Conservation (phyloP, 2,329 filamentous ascomycete genomes). For the Septoria linicola region DNA sequence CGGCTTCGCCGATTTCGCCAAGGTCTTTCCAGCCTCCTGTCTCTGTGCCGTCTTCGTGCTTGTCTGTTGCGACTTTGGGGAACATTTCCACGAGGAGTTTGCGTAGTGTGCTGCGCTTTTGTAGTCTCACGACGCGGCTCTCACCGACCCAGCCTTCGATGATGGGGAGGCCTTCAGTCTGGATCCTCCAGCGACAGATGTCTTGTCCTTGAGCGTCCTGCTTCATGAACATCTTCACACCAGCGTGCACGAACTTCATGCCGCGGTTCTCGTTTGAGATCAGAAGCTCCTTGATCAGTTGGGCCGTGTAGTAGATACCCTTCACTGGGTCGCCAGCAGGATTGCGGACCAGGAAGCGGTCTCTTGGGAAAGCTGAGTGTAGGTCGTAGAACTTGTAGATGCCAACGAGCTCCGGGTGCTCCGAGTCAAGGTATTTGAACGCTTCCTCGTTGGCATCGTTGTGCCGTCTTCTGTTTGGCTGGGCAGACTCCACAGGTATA, state of each 20-base stretch:
- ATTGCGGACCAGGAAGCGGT: slow-evolving; percentile 96
- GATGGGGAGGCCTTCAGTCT: slow-evolving; percentile 89
- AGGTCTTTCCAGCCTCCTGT: slow-evolving; percentile 70
- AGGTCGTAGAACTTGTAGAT: slow-evolving; percentile 86
- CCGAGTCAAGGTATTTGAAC: slow-evolving; percentile 80
- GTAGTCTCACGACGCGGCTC: slow-evolving; percentile 70
- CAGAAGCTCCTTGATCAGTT: slow-evolving; percentile 80
- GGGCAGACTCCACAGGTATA: slow-evolving; percentile 17
- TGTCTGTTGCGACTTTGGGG: slow-evolving; percentile 64
- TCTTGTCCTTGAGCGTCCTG: slow-evolving; percentile 85
- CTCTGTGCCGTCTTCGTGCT: slow-evolving; percentile 42
- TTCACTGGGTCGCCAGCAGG: slow-evolving; percentile 82
- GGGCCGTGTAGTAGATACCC: slow-evolving; percentile 94
- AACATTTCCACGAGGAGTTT: slow-evolving; percentile 94
- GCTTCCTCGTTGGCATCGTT: slow-evolving; percentile 72
- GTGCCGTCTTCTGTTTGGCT: slow-evolving; percentile 25
- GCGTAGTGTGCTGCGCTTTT: slow-evolving; percentile 74
- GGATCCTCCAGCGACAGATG: slow-evolving; percentile 91
- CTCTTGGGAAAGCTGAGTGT: slow-evolving; percentile 77
- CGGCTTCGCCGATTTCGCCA: slow-evolving; percentile 82
- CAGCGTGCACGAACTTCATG: slow-evolving; percentile 93
- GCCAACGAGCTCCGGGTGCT: slow-evolving; percentile 71
- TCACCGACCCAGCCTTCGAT: slow-evolving; percentile 86
- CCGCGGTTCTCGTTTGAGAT: slow-evolving; percentile 83
- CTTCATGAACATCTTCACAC: slow-evolving; percentile 99